A percentile compares a stretch with the other conserved stretches of the same genome.
phyloP scores from a whole-genome alignment of 805 yeast genomes.

The Spathaspora girioi region DNA sequence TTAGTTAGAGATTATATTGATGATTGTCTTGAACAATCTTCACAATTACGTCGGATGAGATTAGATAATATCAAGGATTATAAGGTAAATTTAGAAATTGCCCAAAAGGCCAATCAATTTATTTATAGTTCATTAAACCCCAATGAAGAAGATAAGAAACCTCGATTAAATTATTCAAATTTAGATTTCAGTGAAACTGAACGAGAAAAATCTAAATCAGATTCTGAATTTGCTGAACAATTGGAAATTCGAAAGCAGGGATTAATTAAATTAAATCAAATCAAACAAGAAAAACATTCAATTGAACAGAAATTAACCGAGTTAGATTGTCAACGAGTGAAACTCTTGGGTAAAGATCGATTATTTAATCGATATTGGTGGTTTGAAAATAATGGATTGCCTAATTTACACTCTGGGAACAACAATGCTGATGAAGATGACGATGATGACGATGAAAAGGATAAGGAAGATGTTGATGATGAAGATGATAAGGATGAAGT shows the following conservation, averaged over 20 bases:
- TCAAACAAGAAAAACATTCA: slow-evolving; percentile 46
- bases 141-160: slow-evolving; percentile 1
- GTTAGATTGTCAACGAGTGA: slow-evolving; percentile 73
- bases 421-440: slow-evolving; percentile 42
- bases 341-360: slow-evolving; percentile 77
- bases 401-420: slow-evolving; percentile 39
- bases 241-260: slow-evolving; percentile 44
- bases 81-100: slow-evolving; percentile 49
- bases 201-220: slow-evolving; percentile 30
- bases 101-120: slow-evolving; percentile 29
- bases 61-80: slow-evolving; percentile 63
- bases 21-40: slow-evolving; percentile 59
- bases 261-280: slow-evolving; percentile 39
- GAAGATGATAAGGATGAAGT: slow-evolving; percentile 46
- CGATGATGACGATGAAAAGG: slow-evolving; percentile 24
- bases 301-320: slow-evolving; percentile 63
- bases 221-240: slow-evolving; percentile 41
- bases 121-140: slow-evolving; percentile 16
- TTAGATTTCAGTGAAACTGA: slow-evolving; percentile 43
- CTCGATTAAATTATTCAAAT: slow-evolving; percentile 23
- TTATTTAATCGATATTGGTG: slow-evolving; percentile 90
- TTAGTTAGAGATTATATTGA: slow-evolving; percentile 64
- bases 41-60: slow-evolving; percentile 60
- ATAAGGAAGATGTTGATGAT: slow-evolving; percentile 19
- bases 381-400: slow-evolving; percentile 85